Base-by-base conservation (phyloP, 139 green algal species). In the Raphidocelis subcapitata region DNA sequence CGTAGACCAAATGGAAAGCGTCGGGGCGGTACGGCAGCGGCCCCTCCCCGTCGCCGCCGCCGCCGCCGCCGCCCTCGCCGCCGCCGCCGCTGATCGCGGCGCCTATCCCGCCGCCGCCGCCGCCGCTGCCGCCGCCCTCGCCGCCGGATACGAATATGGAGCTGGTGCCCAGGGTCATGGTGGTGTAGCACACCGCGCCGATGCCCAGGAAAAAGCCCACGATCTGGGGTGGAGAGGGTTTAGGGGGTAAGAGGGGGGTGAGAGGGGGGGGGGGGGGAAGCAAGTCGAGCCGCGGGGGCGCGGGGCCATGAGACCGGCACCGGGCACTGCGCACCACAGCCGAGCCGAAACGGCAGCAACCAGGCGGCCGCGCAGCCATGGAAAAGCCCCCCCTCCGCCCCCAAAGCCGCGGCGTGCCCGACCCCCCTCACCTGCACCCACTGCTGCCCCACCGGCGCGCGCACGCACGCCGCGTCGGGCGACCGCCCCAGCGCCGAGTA, bases 1-100 rank as follows among this genome's bases (percentile, higher is more conserved):
- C 69, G 75, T 89, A 94, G 26, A 90, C 82, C 12, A 86, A 10
- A 70, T 96, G 90, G 82, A 93, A 97, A 63, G 94, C 89, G 71
- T 94, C 88, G 1, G 87, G 85, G 12, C 88, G 76, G 77, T 91
- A 91, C 2, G 81, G 75, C 60, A 95, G 63, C 16, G 46, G 28
- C 4, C 20, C 59, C 18, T 4, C 26, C 8, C 66, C 63, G 41
- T 55, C 37, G 29, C 26, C 51, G 24, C 26, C 3, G 32, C 23
- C 12, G 24, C 66, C 70, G 54, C 54, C 54, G 54, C 54, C 54
- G 54, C 54, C 54, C 10, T 20, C 15, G 54, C 10, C 10, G 54
- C 5, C 54, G 5, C 54, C 54, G 24, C 54, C 54, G n/a, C n/a
- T n/a, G n/a, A n/a, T n/a, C n/a, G n/a, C n/a, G 47, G 47, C 16